A percentile compares a stretch with the other conserved stretches of the same genome.
These are phyloP conservation scores for Aspergillus novofumigatus DNA, from an alignment of 2,329 filamentous ascomycete genomes.

Conservation along the genomic window DNA sequence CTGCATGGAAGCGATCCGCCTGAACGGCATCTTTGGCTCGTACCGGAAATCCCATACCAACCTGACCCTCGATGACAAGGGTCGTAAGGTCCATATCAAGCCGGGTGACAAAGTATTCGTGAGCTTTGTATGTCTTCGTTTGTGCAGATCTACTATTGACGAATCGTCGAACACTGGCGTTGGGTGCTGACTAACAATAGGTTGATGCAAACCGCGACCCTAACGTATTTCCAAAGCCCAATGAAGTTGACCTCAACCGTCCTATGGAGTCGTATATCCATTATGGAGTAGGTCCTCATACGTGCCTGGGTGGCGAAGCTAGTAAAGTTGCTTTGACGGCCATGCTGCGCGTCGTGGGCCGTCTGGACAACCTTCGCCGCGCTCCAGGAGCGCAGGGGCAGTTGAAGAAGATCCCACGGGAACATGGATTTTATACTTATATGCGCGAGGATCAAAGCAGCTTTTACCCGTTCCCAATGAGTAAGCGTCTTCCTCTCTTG, in stretches of 20 bases:
- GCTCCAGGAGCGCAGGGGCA: constrained; percentile 62
- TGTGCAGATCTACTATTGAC: neutral
- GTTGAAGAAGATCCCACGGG: constrained; percentile 60
- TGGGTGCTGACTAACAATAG: constrained; percentile 15
- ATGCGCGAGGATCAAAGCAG: constrained; percentile 63
- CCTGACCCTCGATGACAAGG: constrained; percentile 51
- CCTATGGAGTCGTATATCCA: constrained; percentile 62
- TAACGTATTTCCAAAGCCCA: constrained; percentile 57
- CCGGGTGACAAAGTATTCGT: constrained; percentile 61
- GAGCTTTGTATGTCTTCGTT: constrained; percentile 48
- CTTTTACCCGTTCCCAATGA: constrained; percentile 49
- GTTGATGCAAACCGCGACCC: constrained; percentile 53
- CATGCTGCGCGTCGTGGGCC: constrained; percentile 64
- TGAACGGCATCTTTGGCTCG: constrained; percentile 60
- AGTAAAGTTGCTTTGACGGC: constrained; percentile 61
- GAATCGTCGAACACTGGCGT: neutral
- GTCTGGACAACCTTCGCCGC: constrained; percentile 56
- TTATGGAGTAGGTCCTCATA: constrained; percentile 60
- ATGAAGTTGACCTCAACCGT: constrained; percentile 59
- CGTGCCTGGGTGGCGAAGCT: constrained; percentile 58
- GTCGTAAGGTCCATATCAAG: constrained; percentile 47
- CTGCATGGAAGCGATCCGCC: constrained; percentile 66
- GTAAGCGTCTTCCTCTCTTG: constrained; percentile 21
- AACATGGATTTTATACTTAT: constrained; percentile 57
- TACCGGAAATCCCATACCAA: constrained; percentile 53